Evolutionary conservation across 176 grass and related monocot genomes (phyloP).

Genomic region (Carex littledalei): DNA sequence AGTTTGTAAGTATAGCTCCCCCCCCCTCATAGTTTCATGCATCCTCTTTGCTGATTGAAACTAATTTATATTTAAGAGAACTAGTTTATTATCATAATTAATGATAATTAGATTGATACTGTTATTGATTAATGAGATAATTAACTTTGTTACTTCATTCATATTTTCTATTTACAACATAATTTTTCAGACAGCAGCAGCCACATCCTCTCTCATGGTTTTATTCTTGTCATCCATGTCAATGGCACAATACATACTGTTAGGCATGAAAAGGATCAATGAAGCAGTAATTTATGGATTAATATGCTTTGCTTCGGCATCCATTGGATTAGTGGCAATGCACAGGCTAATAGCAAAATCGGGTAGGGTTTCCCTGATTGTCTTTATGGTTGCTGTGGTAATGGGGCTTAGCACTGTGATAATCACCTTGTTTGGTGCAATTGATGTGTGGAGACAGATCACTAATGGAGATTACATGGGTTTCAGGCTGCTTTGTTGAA

Average conservation of each 20-base stretch:
- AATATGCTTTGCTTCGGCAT: constrained; percentile 50
- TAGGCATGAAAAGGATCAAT: constrained; percentile 48
- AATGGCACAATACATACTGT: constrained; percentile 69
- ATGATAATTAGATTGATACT: not conserved
- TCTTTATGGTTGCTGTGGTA: constrained; percentile 49
- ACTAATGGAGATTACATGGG: constrained; percentile 57
- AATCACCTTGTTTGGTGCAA: constrained; percentile 39
- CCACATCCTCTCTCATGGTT: constrained; percentile 64
- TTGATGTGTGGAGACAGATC: constrained; percentile 59
- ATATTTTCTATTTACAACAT: not conserved
- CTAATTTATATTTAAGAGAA: not conserved
- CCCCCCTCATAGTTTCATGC: not conserved
- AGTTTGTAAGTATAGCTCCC: too few species aligned
- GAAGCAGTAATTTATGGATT: constrained; percentile 39
- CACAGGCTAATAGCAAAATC: constrained; percentile 35
- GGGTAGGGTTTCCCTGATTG: constrained; percentile 54
- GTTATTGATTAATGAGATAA: not conserved
- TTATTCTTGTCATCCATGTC: constrained; percentile 79
- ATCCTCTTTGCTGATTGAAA: not conserved
- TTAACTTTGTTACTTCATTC: not conserved
- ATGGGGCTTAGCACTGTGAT: constrained; percentile 67
- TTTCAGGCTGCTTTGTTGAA: constrained; percentile 64
- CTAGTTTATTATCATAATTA: not conserved
- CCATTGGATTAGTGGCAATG: constrained; percentile 28
- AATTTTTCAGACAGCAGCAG: constrained; percentile 45